Evolutionary conservation across 352 stramenopile species (phyloP).

Genomic region (Globisporangium alternatum): DNA sequence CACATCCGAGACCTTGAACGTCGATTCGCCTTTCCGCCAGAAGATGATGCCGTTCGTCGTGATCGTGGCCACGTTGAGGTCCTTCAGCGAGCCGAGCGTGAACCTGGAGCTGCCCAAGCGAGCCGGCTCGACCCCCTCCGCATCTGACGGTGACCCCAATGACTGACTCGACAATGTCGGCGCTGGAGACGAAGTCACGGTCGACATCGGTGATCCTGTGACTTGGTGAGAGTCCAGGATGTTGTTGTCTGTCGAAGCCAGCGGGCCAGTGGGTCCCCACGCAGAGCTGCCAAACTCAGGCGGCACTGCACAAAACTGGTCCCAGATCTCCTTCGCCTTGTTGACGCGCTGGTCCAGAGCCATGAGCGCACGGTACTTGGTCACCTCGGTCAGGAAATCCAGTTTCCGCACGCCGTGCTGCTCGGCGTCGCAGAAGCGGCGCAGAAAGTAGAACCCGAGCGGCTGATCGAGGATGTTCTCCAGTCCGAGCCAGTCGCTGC

Average conservation of each 20-base stretch:
- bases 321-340: slow-evolving; percentile 61
- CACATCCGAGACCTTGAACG: slow-evolving; percentile 30
- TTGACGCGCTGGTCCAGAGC: slow-evolving; percentile 36
- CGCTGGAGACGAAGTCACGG: slow-evolving; percentile 6
- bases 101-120: slow-evolving; percentile 21
- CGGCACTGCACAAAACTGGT: slow-evolving; percentile 38
- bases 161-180: slow-evolving; percentile 9
- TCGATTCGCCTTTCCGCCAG: slow-evolving; percentile 52
- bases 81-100: slow-evolving; percentile 46
- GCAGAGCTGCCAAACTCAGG: slow-evolving; percentile 10
- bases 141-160: not conserved
- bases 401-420: slow-evolving; percentile 61
- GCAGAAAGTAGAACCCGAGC: slow-evolving; percentile 82
- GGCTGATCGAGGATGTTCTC: slow-evolving; percentile 75
- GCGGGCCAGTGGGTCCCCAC: not conserved
- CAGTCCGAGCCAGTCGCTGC: slow-evolving; percentile 56
- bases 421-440: slow-evolving; percentile 68
- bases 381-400: slow-evolving; percentile 72
- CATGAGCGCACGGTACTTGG: slow-evolving; percentile 55
- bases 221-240: not conserved
- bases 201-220: slow-evolving; percentile 6
- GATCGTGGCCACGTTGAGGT: slow-evolving; percentile 61
- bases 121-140: not conserved
- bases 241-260: not conserved
- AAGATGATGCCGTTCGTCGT: slow-evolving; percentile 65